Percentiles rank a stretch among this genome's conserved stretches.
These are phyloP conservation scores for Salvia sclarea DNA, from an alignment of 305 asterid genomes.

Conservation along the genomic window DNA sequence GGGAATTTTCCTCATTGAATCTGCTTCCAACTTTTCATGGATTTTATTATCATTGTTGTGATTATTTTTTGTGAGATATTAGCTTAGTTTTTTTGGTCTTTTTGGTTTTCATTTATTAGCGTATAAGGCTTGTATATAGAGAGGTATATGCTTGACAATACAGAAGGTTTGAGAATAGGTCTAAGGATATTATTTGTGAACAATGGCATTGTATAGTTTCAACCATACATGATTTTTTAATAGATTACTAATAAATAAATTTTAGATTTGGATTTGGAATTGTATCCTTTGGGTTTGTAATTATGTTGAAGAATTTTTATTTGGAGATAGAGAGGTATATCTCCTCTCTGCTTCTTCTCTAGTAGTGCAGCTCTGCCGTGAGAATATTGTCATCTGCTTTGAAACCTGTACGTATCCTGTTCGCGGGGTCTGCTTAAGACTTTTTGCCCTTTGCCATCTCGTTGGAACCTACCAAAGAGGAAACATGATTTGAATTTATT, in stretches of 20 bases:
- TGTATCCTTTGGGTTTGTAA: not conserved
- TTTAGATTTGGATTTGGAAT: not conserved
- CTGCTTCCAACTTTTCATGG: not conserved
- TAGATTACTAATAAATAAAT: not conserved
- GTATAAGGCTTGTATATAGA: not conserved
- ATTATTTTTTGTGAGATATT: not conserved
- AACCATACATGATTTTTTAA: not conserved
- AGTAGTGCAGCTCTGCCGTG: no score
- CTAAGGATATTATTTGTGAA: not conserved
- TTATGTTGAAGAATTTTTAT: not conserved
- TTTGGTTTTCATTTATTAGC: not conserved
- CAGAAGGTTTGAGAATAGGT: not conserved
- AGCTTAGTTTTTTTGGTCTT: not conserved
- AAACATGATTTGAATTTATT: no score
- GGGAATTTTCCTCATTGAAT: conserved; percentile 70
- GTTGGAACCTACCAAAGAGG: no score
- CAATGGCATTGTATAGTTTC: conserved; percentile 18
- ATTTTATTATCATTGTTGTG: not conserved
- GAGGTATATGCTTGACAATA: not conserved
- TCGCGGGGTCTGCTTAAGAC: no score
- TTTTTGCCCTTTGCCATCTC: no score
- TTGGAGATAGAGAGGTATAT: no score
- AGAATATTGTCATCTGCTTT: no score
- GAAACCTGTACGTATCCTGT: no score
- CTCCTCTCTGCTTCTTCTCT: no score